These are phyloP conservation scores for Rhodotorula babjevae DNA, from an alignment of 768 basidiomycete genomes.

Conservation along the genomic window DNA sequence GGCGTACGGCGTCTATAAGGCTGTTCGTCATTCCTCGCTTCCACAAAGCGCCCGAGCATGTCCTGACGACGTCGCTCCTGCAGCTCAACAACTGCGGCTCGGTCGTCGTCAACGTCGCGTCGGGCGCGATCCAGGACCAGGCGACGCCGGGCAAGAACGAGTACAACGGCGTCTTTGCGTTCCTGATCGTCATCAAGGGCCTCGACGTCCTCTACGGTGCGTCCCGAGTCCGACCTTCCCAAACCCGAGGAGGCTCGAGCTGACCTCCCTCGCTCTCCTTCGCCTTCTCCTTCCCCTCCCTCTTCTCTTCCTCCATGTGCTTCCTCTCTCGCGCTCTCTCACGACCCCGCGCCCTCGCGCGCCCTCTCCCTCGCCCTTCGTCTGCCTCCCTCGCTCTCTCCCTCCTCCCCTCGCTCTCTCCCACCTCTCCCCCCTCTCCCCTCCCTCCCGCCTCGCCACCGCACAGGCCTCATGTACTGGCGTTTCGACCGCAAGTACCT, in stretches of 20 bases:
- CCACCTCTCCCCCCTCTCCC: too few relatives aligned
- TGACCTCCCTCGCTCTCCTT: too few relatives aligned
- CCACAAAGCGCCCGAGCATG: not conserved
- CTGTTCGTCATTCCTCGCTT: not conserved
- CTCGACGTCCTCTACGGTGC: slow-evolving; percentile 6
- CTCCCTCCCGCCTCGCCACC: too few relatives aligned
- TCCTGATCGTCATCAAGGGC: slow-evolving; percentile 22
- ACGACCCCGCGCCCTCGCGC: too few relatives aligned
- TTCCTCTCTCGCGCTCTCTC: too few relatives aligned
- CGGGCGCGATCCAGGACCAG: slow-evolving; percentile 22
- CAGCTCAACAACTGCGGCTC: slow-evolving; percentile 21
- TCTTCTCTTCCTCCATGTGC: too few relatives aligned
- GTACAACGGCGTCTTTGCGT: slow-evolving; percentile 18
- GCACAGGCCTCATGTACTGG: slow-evolving; percentile 14
- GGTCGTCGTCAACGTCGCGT: slow-evolving; percentile 6
- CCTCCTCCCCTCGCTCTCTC: too few relatives aligned
- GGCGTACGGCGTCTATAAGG: slow-evolving; percentile 19
- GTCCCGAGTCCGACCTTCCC: not conserved
- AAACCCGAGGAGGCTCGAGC: too few relatives aligned
- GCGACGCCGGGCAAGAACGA: not conserved
- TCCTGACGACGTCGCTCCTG: not conserved
- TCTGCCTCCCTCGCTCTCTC: too few relatives aligned
- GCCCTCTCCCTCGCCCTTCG: too few relatives aligned
- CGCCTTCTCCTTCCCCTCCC: too few relatives aligned
- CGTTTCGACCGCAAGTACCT: slow-evolving; percentile 3